phyloP scores from a whole-genome alignment of 2,329 filamentous ascomycete genomes.

The Exutisphaerella laricina region DNA sequence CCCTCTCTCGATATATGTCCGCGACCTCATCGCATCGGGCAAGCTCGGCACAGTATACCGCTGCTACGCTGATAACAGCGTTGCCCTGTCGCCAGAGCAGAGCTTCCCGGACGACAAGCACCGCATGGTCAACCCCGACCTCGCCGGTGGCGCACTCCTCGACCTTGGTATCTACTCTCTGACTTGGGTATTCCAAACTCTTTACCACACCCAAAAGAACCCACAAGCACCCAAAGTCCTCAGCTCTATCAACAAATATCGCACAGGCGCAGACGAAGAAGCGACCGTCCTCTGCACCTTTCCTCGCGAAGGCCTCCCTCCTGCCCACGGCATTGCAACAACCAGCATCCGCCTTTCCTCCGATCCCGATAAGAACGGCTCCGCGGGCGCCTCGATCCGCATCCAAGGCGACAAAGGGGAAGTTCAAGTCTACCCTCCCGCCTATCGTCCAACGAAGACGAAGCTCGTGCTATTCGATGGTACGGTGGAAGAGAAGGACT shows the following conservation, averaged over 20 bases:
- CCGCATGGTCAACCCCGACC: constrained; percentile 76
- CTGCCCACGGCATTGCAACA: constrained; percentile 60
- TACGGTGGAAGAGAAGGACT: constrained; percentile 45
- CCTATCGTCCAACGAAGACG: constrained; percentile 58
- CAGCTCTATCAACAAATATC: constrained; percentile 65
- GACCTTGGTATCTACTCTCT: constrained; percentile 85
- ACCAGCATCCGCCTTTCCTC: constrained; percentile 59
- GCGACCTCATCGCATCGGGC: constrained; percentile 57
- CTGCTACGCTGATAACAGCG: constrained; percentile 53
- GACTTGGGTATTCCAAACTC: constrained; percentile 82
- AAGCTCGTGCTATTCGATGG: constrained; percentile 37
- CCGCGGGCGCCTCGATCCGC: constrained; percentile 61
- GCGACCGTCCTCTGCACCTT: constrained; percentile 76
- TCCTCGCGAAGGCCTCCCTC: constrained; percentile 52
- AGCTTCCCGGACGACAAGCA: constrained; percentile 53
- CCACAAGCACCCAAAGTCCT: constrained; percentile 65
- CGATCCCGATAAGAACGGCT: constrained; percentile 56
- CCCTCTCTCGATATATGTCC: constrained; percentile 70
- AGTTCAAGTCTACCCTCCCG: constrained; percentile 70
- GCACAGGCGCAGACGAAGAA: constrained; percentile 68
- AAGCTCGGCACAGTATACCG: constrained; percentile 53
- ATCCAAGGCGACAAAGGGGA: constrained; percentile 78
- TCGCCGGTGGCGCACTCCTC: constrained; percentile 76
- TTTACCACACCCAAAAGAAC: constrained; percentile 69
- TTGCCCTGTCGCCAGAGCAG: constrained; percentile 57